These are phyloP conservation scores for Kokia cookei DNA, from an alignment of 441 rosid species.

Conservation along the genomic window DNA sequence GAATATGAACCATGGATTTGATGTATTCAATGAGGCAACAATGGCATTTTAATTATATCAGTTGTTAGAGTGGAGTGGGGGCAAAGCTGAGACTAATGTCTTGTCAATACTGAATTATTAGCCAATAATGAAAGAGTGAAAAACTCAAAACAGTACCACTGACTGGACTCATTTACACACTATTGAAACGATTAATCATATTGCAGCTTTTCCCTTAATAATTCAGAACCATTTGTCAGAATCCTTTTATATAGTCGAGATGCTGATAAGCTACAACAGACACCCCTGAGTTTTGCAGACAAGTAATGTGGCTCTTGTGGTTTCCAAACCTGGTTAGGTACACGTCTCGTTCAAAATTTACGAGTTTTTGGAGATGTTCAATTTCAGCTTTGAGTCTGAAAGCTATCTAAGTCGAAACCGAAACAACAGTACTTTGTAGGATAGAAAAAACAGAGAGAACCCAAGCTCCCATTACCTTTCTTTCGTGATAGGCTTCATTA, in stretches of 20 bases:
- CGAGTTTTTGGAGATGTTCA: neutral
- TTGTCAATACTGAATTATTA: constrained; percentile 3
- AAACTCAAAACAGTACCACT: neutral
- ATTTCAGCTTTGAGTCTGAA: neutral
- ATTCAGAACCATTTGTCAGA: neutral
- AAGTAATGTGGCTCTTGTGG: neutral
- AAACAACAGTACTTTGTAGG: neutral
- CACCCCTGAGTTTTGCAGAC: neutral
- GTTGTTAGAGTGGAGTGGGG: neutral
- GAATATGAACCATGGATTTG: neutral
- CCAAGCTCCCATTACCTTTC: neutral
- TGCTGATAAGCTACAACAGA: neutral
- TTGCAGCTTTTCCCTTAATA: constrained; percentile 1
- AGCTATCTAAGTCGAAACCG: neutral
- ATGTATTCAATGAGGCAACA: neutral
- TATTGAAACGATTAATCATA: neutral
- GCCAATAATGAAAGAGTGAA: neutral
- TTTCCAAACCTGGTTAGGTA: neutral
- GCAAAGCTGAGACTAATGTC: neutral
- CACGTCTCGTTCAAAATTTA: neutral
- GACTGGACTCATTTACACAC: neutral
- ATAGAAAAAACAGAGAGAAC: neutral
- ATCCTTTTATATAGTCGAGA: neutral
- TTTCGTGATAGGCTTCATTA: neutral
- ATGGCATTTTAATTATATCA: neutral